A percentile compares a stretch with the other conserved stretches of the same genome.
Conservation (phyloP, 495 filamentous ascomycete genomes). For the Aspergillus affinis region DNA sequence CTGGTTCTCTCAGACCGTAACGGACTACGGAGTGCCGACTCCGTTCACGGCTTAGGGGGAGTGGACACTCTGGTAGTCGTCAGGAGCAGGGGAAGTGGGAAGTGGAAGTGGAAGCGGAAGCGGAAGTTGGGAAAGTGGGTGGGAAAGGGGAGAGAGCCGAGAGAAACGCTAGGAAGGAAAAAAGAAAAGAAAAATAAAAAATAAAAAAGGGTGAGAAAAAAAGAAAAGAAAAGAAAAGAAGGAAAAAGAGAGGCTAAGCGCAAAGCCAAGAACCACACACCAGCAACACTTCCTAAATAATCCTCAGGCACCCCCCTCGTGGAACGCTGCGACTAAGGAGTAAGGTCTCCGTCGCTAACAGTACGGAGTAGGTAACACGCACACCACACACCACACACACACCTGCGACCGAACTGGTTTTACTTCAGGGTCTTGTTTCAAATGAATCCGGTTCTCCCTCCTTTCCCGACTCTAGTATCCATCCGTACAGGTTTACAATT, state of each 20-base stretch:
- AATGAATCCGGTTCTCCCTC: no score
- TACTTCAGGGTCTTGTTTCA: no score
- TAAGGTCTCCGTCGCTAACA: no score
- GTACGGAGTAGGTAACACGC: no score
- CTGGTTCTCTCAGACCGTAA: background rate
- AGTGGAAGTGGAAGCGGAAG: background rate
- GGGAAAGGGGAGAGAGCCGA: background rate
- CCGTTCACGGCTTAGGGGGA: background rate
- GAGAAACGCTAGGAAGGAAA: background rate
- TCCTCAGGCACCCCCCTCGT: no score
- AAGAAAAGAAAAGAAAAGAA: background rate
- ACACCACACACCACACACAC: no score
- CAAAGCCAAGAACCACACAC: no score
- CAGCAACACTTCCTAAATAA: no score
- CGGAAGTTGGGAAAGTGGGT: background rate
- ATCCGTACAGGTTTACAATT: no score
- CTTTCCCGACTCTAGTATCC: no score
- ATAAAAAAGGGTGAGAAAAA: constrained; percentile 1
- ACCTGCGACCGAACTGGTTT: no score
- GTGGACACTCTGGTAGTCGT: background rate
- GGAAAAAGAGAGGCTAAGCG: background rate
- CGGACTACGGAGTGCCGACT: background rate
- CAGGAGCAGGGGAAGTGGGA: background rate
- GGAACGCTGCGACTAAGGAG: no score
- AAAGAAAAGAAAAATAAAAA: constrained; percentile 3